Conservation (phyloP, 1,139 yeast genomes). For the Suzukiozyma palmioleophila region DNA sequence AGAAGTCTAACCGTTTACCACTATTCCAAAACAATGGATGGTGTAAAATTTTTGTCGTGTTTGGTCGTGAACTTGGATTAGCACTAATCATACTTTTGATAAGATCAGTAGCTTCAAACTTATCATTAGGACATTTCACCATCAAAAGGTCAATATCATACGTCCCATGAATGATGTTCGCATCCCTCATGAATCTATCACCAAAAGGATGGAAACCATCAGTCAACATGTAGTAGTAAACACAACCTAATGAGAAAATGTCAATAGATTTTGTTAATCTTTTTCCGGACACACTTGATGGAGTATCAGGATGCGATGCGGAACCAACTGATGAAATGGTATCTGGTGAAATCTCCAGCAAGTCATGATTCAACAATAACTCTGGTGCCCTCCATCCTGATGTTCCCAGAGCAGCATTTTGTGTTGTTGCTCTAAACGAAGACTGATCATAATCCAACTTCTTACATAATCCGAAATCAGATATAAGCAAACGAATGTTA, state of each 20-base stretch:
- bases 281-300: conserved; percentile 28
- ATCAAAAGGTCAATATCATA: conserved; percentile 48
- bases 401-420: conserved; percentile 89
- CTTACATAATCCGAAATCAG: conserved; percentile 95
- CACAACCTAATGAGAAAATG: conserved; percentile 92
- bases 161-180: conserved; percentile 76
- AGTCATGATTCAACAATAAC: conserved; percentile 48
- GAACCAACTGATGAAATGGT: conserved; percentile 35
- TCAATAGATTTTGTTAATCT: conserved; percentile 89
- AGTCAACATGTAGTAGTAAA: conserved; percentile 79
- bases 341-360: conserved; percentile 38
- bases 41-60: conserved; percentile 57
- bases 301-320: conserved; percentile 5
- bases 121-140: conserved; percentile 39
- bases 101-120: conserved; percentile 67
- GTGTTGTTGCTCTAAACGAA: conserved; percentile 87
- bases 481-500: conserved; percentile 63
- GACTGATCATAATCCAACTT: conserved; percentile 89
- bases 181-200: conserved; percentile 80
- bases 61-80: conserved; percentile 72
- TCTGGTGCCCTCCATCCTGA: conserved; percentile 99
- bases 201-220: conserved; percentile 95
- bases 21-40: conserved; percentile 89
- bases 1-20: conserved; percentile 74
- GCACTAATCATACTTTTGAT: conserved; percentile 65